Base-by-base conservation (phyloP, 768 basidiomycete genomes). In the Galerina marginata region DNA sequence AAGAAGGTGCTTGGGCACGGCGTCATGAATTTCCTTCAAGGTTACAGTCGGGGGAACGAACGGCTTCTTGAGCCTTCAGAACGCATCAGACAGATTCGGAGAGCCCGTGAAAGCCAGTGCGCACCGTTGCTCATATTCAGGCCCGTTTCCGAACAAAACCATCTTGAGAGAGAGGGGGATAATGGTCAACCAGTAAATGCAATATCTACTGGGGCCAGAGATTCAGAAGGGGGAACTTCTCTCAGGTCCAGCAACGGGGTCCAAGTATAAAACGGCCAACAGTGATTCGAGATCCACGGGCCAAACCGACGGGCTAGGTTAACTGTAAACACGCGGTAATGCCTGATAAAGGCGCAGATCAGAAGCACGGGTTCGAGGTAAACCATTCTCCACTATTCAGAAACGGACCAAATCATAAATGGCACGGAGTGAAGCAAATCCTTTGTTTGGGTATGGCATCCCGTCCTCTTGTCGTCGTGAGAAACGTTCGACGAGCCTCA, bases 21-120 rank as follows among this genome's bases (percentile, higher is more conserved):
- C 83, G 60, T 83, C 80, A 56, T 83, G 84, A 53, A 86, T 74
- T 54, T 85, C 79, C 68, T 84, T 85, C 44, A 86, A 69, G 0
- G 81, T 81, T 14, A 79, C 74, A 11, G 69, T 76, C 3, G 85
- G 83, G 9, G 84, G 85, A 16, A 69, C 68, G 67, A 84, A 87
- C 4, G 83, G 79, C 61, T 72, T 77, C 39, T 71, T 68, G 47
- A 80, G 68, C 60, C 83, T 83, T 45, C 9, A 33, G 38, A 53
- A 36, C 25, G 26, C 11, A 16, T 20, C 40, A 16, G 47, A 23
- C 33, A 56, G 14, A n/a, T 33, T 25, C 33, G 50, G 25, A 15
- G 44, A 7, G 12, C 37, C 6, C 5, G 39, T 16, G 20, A 23
- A 29, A 20, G 38, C 42, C 69, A 6, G n/a, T 23, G 43, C 56